Evolutionary conservation across 371 early-diverging fungal species (phyloP), one percentile per base, ranked within the genome.

Genomic region (Cokeromyces recurvatus): DNA sequence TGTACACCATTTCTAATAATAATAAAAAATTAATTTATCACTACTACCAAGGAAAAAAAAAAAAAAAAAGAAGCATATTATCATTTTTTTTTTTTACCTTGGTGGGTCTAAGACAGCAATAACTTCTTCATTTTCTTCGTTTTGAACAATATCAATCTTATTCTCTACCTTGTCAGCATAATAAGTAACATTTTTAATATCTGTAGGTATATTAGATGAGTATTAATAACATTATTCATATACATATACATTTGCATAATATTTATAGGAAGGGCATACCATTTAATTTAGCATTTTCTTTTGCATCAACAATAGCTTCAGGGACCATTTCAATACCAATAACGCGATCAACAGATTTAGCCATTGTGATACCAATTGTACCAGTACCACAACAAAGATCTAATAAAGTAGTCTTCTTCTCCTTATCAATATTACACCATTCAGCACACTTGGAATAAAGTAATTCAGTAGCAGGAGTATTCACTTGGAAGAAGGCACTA

Each of bases 371-470:
- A 17, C 94, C 94, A 57, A 93, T 91, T 9, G 90, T 89, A 21
- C 92, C 92, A 5, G 91, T 90, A 19, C 94, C 94, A 64, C 91
- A 91, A 67, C 94, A 93, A 15, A 93, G 63, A 57, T 91, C 92
- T 20, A 91, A 62, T 19, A 89, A 55, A 1, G 69, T 69, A 2
- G 64, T 59, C 38, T 63, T 59, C 38, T 75, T 76, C 23, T 24
- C 53, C 15, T 57, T 43, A 46, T 63, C 61, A 19, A 71, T 52
- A 36, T 64, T 62, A 39, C 65, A 57, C 70, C 78, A 66, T 38
- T 70, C 66, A 19, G 68, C 64, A 43, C 72, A 73, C 43, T 65
- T 62, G 24, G 70, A 50, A 55, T 87, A 88, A 36, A 90, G 57
- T 5, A 80, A 46, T 54, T 89, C 85, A 4, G 89, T 79, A 4